phyloP scores from a whole-genome alignment of 495 filamentous ascomycete species.

The Aspergillus haitiensis region DNA sequence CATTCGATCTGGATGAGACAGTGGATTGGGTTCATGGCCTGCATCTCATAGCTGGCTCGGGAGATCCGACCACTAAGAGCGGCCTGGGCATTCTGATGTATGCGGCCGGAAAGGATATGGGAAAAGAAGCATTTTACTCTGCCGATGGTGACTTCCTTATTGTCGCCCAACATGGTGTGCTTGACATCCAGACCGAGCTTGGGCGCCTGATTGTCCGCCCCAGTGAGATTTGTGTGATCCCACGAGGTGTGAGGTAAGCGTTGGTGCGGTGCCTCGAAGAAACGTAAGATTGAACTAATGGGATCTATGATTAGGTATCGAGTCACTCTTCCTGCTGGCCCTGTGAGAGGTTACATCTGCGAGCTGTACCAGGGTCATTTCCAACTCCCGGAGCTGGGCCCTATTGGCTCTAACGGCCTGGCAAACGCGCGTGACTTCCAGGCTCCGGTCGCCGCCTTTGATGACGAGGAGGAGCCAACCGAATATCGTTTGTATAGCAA shows the following conservation, averaged over 20 bases:
- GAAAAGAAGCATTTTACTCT: slow-evolving; percentile 77
- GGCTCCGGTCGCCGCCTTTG: slow-evolving; percentile 74
- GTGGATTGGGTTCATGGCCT: slow-evolving; percentile 80
- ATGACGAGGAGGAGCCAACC: slow-evolving; percentile 51
- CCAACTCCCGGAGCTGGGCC: slow-evolving; percentile 80
- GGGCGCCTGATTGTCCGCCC: slow-evolving; percentile 80
- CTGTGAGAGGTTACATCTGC: slow-evolving; percentile 79
- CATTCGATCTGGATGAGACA: slow-evolving; percentile 72
- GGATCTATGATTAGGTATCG: slow-evolving; percentile 54
- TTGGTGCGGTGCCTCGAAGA: slow-evolving; percentile 45
- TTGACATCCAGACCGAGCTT: slow-evolving; percentile 85
- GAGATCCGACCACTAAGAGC: slow-evolving; percentile 76
- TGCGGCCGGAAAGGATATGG: slow-evolving; percentile 80
- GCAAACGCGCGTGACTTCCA: slow-evolving; percentile 91
- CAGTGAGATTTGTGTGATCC: slow-evolving; percentile 87
- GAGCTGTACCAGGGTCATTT: slow-evolving; percentile 88
- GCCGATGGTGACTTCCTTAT: slow-evolving; percentile 88
- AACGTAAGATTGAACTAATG: not conserved
- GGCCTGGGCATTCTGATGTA: slow-evolving; percentile 83
- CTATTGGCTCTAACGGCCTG: slow-evolving; percentile 83
- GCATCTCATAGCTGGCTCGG: slow-evolving; percentile 75
- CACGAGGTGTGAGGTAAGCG: slow-evolving; percentile 63
- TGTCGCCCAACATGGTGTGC: slow-evolving; percentile 76
- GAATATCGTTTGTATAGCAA: slow-evolving; percentile 69
- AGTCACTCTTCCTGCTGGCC: slow-evolving; percentile 63